These are phyloP conservation scores for Pseudotsuga menziesii DNA, from an alignment of 75 land plant species.

Conservation along the genomic window DNA sequence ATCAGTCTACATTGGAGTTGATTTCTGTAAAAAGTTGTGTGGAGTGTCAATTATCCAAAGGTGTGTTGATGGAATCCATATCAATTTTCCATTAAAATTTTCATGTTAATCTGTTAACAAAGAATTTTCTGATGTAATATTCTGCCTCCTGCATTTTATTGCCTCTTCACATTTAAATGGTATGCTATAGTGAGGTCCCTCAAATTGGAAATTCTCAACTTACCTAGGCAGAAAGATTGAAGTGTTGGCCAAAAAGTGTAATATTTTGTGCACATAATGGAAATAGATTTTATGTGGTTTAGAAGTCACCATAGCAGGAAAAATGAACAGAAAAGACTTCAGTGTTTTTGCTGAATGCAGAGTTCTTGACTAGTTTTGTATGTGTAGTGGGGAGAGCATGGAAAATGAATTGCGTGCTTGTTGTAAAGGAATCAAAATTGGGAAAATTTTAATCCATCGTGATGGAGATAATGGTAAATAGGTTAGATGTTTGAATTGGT, in stretches of 20 bases:
- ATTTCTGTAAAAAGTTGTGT: constrained; percentile 90
- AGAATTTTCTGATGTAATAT: not conserved
- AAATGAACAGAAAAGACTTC: not conserved
- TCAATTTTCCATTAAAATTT: not conserved
- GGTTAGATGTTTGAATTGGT: constrained; percentile 11
- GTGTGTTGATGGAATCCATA: constrained; percentile 12
- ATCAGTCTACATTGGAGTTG: constrained; percentile 83
- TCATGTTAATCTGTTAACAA: not conserved
- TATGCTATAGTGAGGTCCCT: not conserved
- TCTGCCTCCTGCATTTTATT: not conserved
- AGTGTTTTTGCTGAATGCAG: not conserved
- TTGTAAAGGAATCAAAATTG: constrained; percentile 42
- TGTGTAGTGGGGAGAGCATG: constrained; percentile 34
- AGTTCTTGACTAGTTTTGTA: not conserved
- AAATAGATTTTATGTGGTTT: not conserved
- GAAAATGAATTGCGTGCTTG: constrained; percentile 44
- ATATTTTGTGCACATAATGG: not conserved
- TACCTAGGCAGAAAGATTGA: not conserved
- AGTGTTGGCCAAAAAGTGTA: not conserved
- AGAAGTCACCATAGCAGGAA: not conserved
- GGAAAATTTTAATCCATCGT: constrained; percentile 39
- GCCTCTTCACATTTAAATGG: not conserved
- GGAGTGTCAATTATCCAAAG: constrained; percentile 90
- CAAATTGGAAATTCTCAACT: not conserved
- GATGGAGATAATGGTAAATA: constrained; percentile 45